phyloP scores from a whole-genome alignment of 140 eudicot species.

The Erigeron philadelphicus region DNA sequence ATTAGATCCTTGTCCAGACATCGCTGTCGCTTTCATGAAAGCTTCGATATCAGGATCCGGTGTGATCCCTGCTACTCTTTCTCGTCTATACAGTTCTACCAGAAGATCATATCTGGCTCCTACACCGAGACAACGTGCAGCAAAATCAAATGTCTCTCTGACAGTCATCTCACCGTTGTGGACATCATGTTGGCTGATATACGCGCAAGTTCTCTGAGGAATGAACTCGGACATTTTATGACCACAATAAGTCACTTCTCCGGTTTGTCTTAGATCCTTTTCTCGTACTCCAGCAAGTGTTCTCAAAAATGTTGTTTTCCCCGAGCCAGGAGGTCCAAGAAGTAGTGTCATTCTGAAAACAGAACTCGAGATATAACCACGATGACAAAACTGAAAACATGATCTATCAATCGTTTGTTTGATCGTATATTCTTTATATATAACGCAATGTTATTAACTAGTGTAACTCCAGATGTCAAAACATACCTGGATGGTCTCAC shows the following conservation, averaged over 20 bases:
- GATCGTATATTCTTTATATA: no score
- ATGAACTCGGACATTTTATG: conserved; percentile 51
- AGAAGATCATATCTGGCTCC: conserved; percentile 50
- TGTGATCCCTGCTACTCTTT: conserved; percentile 42
- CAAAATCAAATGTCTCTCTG: conserved; percentile 53
- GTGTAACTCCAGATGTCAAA: neutral
- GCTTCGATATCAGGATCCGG: conserved; percentile 69
- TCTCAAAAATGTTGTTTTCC: conserved; percentile 52
- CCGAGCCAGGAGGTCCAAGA: conserved; percentile 65
- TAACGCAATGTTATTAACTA: neutral
- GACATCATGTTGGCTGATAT: conserved; percentile 62
- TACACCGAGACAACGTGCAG: conserved; percentile 57
- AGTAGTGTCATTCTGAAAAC: conserved; percentile 55
- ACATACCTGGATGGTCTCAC: conserved; percentile 62
- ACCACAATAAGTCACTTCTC: conserved; percentile 54
- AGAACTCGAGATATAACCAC: neutral
- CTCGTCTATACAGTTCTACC: conserved; percentile 54
- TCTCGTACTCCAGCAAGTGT: conserved; percentile 54
- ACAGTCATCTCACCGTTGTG: conserved; percentile 73
- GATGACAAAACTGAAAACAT: no score
- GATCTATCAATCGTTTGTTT: no score
- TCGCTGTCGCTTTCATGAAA: conserved; percentile 55
- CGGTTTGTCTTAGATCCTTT: conserved; percentile 37
- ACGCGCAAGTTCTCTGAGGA: conserved; percentile 62
- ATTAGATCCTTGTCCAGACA: conserved; percentile 49